A percentile compares a stretch with the other conserved stretches of the same genome.
Conservation (phyloP, 202 grass and related monocot genomes). For the Elaeis oleifera region DNA sequence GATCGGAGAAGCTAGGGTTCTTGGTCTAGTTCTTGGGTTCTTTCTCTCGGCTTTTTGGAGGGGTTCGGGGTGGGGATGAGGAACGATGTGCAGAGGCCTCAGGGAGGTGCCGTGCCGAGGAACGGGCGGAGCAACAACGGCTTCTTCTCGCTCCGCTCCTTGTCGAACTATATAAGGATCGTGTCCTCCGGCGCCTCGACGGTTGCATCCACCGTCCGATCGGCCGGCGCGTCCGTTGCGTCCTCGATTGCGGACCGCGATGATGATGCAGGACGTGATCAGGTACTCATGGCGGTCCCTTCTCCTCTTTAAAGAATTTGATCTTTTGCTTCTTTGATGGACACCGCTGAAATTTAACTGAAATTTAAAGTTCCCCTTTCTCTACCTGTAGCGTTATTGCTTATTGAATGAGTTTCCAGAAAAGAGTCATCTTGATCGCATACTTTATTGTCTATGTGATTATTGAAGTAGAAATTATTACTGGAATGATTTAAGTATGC, state of each 20-base stretch:
- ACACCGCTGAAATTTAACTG: background rate
- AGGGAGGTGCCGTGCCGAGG: conserved; percentile 13
- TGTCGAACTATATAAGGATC: conserved; percentile 81
- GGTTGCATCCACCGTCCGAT: conserved; percentile 61
- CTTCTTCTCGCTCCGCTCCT: conserved; percentile 54
- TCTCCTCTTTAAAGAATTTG: conserved; percentile 7
- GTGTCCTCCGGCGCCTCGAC: conserved; percentile 82
- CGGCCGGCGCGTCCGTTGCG: conserved; percentile 52
- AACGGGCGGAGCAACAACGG: conserved; percentile 21
- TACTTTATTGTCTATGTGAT: too few relatives aligned
- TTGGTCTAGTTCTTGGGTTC: background rate
- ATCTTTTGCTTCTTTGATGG: too few relatives aligned
- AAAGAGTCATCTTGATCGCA: too few relatives aligned
- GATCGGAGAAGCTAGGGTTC: background rate
- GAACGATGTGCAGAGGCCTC: conserved; percentile 55
- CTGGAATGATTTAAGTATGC: too few relatives aligned
- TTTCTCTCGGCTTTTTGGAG: background rate
- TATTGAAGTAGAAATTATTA: too few relatives aligned
- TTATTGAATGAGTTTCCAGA: too few relatives aligned
- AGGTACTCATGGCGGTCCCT: conserved; percentile 27
- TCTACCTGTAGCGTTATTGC: background rate
- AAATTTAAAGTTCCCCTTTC: background rate
- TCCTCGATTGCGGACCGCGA: conserved; percentile 59
- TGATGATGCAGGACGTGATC: conserved; percentile 50
- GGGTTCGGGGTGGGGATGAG: conserved; percentile 37